Evolutionary conservation across 371 early-diverging fungal species (phyloP), one percentile per base, ranked within the genome.

Genomic region (Antonospora locustae): DNA sequence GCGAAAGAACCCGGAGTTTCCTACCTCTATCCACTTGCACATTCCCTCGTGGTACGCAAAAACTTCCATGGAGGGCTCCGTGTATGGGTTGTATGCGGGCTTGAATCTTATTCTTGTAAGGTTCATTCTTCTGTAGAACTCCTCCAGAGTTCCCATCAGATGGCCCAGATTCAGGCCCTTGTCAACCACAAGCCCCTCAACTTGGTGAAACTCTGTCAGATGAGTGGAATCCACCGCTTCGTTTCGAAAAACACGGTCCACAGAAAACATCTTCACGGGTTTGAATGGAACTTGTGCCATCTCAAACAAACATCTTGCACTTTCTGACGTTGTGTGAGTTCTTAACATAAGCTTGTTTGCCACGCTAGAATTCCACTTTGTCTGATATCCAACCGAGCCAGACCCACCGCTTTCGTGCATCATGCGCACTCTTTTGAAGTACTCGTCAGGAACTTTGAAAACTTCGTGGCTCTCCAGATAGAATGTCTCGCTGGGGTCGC

Each of bases 61-160:
- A 67, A 98, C 89, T 70, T 98, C 99, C 90, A 98, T 84, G 59
- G 84, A 84, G 38, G 99, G 99, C 75, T 98, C 99, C 30, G 99
- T 98, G 78, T 98, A 98, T 50, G 99, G 99, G 77, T 98, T 98
- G 78, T 87, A 98, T 9, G 99, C 90, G 34, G 99, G 99, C 81
- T 98, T 98, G 84, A 94, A 98, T 62, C 88, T 84, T 50, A 98
- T 81, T 65, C 87, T 85, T 37, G 80, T 78, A 58, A 90, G 81
- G 67, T 90, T 94, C 80, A 96, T 85, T 79, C 89, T 94, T 61
- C 82, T 78, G 79, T 91, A 98, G 78, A 96, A 98, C 53, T 80
- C 77, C 74, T 91, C 80, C 80, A 98, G 78, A 69, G 89, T 82
- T 50, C 91, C 91, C 77, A 96, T 96, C 63, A 98, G 72, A 69